phyloP scores from a whole-genome alignment of 495 filamentous ascomycete species.

The Bathelium albidoporum region DNA sequence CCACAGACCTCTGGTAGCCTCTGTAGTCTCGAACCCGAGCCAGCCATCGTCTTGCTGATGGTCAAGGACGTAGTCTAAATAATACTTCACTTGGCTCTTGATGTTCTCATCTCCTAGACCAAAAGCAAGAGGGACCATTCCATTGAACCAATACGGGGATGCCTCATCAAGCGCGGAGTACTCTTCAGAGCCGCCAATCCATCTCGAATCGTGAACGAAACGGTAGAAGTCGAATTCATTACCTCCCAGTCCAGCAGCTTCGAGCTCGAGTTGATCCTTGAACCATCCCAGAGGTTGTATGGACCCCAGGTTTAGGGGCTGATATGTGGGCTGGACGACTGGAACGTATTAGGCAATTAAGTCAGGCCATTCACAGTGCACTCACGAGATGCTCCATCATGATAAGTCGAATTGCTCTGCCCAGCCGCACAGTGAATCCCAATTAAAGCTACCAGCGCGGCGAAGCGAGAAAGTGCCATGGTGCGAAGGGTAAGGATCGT shows the following conservation, averaged over 20 bases:
- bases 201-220: constrained; percentile 43
- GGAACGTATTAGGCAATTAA: background rate
- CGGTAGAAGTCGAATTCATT: constrained; percentile 51
- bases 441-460: background rate
- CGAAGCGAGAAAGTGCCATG: background rate
- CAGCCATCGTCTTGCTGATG: constrained; percentile 50
- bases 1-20: constrained; percentile 41
- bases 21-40: constrained; percentile 47
- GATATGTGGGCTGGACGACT: background rate
- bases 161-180: constrained; percentile 52
- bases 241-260: constrained; percentile 47
- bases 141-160: constrained; percentile 58
- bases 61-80: constrained; percentile 41
- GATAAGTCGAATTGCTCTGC: background rate
- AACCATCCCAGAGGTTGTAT: constrained; percentile 53
- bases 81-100: constrained; percentile 42
- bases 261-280: constrained; percentile 41
- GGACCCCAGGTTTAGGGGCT: constrained; percentile 33
- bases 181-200: constrained; percentile 46
- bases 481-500: background rate
- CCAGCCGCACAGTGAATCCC: background rate
- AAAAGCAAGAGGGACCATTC: constrained; percentile 53
- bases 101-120: constrained; percentile 42
- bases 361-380: background rate
- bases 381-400: background rate